A percentile compares a stretch with the other conserved stretches of the same genome.
phyloP scores from a whole-genome alignment of 345 rosid species.

The Acer yangbiense region DNA sequence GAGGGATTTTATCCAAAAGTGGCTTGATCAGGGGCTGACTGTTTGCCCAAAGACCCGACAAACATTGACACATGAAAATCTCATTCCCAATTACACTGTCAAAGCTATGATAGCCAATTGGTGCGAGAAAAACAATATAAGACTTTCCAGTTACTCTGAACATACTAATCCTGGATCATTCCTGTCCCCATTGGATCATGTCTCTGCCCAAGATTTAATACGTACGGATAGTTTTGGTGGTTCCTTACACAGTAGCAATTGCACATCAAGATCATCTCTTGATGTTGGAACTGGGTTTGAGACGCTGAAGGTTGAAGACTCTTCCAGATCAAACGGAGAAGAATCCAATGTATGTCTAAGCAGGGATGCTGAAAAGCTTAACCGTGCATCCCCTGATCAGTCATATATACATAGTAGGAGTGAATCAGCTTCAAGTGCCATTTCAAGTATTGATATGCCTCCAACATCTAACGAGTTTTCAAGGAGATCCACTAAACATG shows the following conservation, averaged over 20 bases:
- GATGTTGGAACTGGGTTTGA: constrained; percentile 62
- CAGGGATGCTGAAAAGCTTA: constrained; percentile 51
- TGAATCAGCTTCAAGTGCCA: constrained; percentile 73
- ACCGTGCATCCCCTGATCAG: constrained; percentile 53
- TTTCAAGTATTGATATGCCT: constrained; percentile 64
- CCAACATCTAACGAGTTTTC: constrained; percentile 43
- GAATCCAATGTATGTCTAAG: constrained; percentile 36
- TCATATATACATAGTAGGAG: constrained; percentile 77
- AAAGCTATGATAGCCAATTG: constrained; percentile 88
- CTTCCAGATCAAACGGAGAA: constrained; percentile 49
- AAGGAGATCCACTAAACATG: constrained; percentile 28
- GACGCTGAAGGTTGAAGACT: constrained; percentile 51
- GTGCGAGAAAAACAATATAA: constrained; percentile 69
- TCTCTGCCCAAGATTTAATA: constrained; percentile 49
- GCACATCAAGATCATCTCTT: constrained; percentile 60
- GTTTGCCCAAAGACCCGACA: constrained; percentile 87
- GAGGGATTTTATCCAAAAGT: constrained; percentile 79
- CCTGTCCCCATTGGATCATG: constrained; percentile 43
- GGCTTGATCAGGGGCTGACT: constrained; percentile 79
- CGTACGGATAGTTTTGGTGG: constrained; percentile 52
- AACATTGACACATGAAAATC: constrained; percentile 64
- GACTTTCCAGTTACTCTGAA: constrained; percentile 34
- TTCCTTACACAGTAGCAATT: constrained; percentile 56
- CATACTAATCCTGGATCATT: constrained; percentile 34
- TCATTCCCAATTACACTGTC: constrained; percentile 89